Evolutionary conservation across 2,329 filamentous ascomycete species (phyloP).

Genomic region (Talaromyces albobiverticillius): DNA sequence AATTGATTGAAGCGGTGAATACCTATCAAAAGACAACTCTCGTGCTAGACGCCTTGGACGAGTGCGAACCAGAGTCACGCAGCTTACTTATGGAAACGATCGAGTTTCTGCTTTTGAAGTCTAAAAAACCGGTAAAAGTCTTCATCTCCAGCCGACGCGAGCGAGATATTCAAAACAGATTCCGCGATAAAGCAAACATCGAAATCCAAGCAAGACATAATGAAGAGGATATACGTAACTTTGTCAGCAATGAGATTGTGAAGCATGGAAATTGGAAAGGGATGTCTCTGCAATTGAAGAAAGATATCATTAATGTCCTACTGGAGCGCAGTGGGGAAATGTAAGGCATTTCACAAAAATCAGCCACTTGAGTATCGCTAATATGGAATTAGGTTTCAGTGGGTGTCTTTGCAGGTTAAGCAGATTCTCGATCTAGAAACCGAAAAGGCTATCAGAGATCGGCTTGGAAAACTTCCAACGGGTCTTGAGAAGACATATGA

Average conservation of each 20-base stretch:
- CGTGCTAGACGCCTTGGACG: slow-evolving; percentile 16
- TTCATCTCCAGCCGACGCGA: slow-evolving; percentile 18
- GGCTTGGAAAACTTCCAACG: slow-evolving; percentile 28
- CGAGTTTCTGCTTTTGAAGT: neutral
- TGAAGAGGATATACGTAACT: slow-evolving; percentile 26
- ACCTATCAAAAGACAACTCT: slow-evolving; percentile 10
- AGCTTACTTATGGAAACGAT: slow-evolving; percentile 5
- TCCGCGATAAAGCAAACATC: slow-evolving; percentile 13
- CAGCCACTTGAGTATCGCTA: neutral
- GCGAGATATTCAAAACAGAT: slow-evolving; percentile 11
- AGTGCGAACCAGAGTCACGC: slow-evolving; percentile 12
- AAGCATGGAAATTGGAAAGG: slow-evolving; percentile 12
- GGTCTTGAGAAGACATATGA: slow-evolving; percentile 28
- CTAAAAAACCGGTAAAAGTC: slow-evolving; percentile 5
- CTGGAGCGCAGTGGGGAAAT: slow-evolving; percentile 25
- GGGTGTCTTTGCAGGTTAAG: slow-evolving; percentile 29
- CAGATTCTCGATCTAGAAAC: slow-evolving; percentile 23
- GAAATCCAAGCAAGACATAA: slow-evolving; percentile 26
- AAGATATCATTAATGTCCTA: slow-evolving; percentile 21
- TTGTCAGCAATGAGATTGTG: slow-evolving; percentile 22
- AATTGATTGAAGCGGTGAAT: slow-evolving; percentile 3
- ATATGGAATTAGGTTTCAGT: slow-evolving; percentile 29
- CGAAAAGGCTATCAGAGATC: slow-evolving; percentile 20
- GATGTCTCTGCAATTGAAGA: slow-evolving; percentile 17
- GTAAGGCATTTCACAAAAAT: slow-evolving; percentile 19